Base-by-base conservation (phyloP, 768 basidiomycete species). In the Serendipita indica region DNA sequence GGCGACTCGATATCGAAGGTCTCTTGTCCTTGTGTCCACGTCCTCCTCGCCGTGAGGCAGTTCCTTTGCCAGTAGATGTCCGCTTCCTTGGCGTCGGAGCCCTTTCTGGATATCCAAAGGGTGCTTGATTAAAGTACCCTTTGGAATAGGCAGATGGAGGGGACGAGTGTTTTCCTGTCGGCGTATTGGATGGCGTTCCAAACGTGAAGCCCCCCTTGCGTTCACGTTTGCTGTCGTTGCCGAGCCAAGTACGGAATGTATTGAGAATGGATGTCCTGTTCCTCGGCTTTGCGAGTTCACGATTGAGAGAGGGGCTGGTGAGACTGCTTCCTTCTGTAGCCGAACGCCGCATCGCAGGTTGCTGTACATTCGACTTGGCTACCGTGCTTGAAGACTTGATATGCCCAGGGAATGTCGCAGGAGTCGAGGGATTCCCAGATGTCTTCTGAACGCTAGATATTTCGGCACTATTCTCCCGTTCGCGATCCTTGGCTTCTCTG, bases 171-270 rank as follows among this genome's bases (percentile, higher is more conserved):
- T 3, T 22, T 3, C 49, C 49, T 22, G 49, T 28, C 7, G 49
- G 49, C 10, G 49, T 22, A n/a, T 58, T 61, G 59, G 58, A 10
- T 16, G 58, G 39, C n/a, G 34, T 52, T 20, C 35, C 18, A 33
- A 12, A 27, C 6, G 14, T 39, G 45, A 30, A 27, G 5, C 58
- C 30, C 28, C 67, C 82, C 69, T 86, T 87, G 57, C 86, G 78
- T 72, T 93, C 94, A 3, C 89, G 83, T 67, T 89, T 91, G 63
- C 78, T 77, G 62, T 92, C 92, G 61, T 96, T 91, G 61, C 90
- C 81, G 71, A 97, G 94, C 89, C 93, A 91, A 62, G 84, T 76
- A 43, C 89, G 79, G 71, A 98, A 90, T 3, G 89, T 80, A 2
- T 84, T 82, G 52, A 97, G 72, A 28, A 98, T 68, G 66, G 86